phyloP scores from a whole-genome alignment of 305 asterid genomes.

The Plantago coronopus region DNA sequence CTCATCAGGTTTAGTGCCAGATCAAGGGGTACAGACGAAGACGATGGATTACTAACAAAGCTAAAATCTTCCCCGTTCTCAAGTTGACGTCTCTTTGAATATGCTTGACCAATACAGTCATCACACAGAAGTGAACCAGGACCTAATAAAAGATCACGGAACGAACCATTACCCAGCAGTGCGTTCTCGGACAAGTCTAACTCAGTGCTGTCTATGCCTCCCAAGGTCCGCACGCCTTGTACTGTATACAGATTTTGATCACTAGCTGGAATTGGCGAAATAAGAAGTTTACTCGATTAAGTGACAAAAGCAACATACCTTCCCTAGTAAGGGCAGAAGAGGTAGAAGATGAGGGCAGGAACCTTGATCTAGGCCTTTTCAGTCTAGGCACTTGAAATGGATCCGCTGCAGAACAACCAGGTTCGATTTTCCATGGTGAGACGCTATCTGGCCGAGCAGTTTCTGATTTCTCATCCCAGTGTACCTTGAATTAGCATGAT shows the following conservation, averaged over 20 bases:
- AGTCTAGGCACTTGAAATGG: conserved; percentile 65
- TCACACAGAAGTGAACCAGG: conserved; percentile 51
- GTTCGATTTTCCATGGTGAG: conserved; percentile 94
- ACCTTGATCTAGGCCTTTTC: conserved; percentile 71
- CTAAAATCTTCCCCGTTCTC: conserved; percentile 51
- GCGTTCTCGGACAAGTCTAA: conserved; percentile 62
- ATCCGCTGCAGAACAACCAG: conserved; percentile 65
- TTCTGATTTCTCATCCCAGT: conserved; percentile 85
- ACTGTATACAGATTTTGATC: conserved; percentile 37
- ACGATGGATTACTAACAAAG: conserved; percentile 50
- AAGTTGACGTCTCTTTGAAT: conserved; percentile 36
- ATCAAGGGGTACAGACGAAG: conserved; percentile 43
- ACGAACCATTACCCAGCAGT: conserved; percentile 49
- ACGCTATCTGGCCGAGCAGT: conserved; percentile 80
- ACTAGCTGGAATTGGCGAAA: conserved; percentile 34
- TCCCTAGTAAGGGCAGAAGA: conserved; percentile 79
- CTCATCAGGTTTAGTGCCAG: conserved; percentile 69
- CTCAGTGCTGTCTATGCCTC: conserved; percentile 58
- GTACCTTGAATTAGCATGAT: conserved; percentile 42
- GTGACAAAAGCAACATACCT: conserved; percentile 38
- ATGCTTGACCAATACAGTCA: conserved; percentile 40
- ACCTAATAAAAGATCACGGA: conserved; percentile 68
- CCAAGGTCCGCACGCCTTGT: conserved; percentile 75
- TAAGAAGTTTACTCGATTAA: conserved; percentile 50
- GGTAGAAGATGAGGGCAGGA: conserved; percentile 67